Evolutionary conservation across 768 basidiomycete species (phyloP).

Genomic region (Collybiopsis confluens): DNA sequence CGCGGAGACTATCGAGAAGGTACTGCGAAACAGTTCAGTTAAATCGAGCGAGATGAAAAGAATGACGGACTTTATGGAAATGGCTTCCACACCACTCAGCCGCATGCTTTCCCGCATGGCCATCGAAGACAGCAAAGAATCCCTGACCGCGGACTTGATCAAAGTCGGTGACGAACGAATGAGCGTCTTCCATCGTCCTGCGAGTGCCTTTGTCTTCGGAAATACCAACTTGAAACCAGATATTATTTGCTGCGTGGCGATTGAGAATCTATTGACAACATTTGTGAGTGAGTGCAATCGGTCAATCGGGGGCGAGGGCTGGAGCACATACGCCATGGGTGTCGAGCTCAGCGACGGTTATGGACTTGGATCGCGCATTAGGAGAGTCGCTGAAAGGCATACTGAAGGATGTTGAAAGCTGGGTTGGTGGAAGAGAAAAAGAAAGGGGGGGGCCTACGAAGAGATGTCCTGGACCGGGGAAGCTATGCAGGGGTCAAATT

Average conservation of each 20-base stretch:
- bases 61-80: conserved; percentile 76
- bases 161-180: conserved; percentile 95
- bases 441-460: not conserved
- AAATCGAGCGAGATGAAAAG: conserved; percentile 6
- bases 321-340: conserved; percentile 62
- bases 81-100: conserved; percentile 98
- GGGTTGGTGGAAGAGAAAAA: not conserved
- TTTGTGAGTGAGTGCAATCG: not conserved
- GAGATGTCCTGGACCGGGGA: not conserved
- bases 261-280: conserved; percentile 55
- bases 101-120: conserved; percentile 97
- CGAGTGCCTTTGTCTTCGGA: conserved; percentile 87
- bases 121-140: conserved; percentile 98
- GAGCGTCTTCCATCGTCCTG: conserved; percentile 95
- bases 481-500: not conserved
- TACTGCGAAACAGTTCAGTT: conserved; percentile 8
- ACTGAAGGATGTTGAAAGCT: conserved; percentile 8
- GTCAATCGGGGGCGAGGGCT: not conserved
- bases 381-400: conserved; percentile 55
- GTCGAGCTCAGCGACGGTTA: conserved; percentile 73
- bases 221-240: conserved; percentile 65
- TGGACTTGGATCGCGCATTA: conserved; percentile 78
- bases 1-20: conserved; percentile 40
- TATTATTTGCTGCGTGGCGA: conserved; percentile 65
- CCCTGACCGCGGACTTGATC: conserved; percentile 90